Evolutionary conservation across 2,329 filamentous ascomycete species (phyloP).

Genomic region (Sclerotinia glacialis): DNA sequence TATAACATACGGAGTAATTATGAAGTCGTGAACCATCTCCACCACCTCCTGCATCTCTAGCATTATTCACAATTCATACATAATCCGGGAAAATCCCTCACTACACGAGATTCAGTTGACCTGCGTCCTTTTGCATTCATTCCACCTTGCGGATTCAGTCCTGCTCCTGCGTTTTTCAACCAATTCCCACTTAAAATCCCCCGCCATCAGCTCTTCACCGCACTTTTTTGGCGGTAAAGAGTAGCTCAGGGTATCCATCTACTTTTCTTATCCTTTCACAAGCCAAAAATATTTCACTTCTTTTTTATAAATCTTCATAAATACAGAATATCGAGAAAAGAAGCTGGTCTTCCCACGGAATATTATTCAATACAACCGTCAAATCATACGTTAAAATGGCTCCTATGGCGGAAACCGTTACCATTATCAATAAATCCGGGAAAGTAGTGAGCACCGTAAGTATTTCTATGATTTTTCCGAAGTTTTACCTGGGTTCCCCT

Average conservation of each 20-base stretch:
- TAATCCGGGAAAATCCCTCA: conserved; percentile 1
- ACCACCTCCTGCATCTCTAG: not conserved
- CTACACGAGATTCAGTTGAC: conserved; percentile 1
- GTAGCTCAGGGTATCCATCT: not conserved
- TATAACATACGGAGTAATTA: not conserved
- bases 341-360: conserved; percentile 17
- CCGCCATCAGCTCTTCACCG: conserved; percentile 17
- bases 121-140: not conserved
- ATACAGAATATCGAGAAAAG: not conserved
- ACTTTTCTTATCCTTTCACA: conserved; percentile 8
- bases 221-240: conserved; percentile 21
- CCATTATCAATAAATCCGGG: conserved; percentile 85
- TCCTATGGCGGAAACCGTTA: conserved; percentile 67
- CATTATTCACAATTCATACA: conserved; percentile 5
- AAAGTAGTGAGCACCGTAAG: conserved; percentile 86
- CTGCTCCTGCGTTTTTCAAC: not conserved
- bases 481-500: conserved; percentile 9
- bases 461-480: conserved; percentile 23
- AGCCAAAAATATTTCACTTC: conserved; percentile 2
- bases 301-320: not conserved
- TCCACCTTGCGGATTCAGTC: not conserved
- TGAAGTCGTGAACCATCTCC: conserved; percentile 11
- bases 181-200: conserved; percentile 13
- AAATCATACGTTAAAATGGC: conserved; percentile 15
- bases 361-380: not conserved